These are phyloP conservation scores for Tylopilus vinaceipallidus DNA, from an alignment of 768 basidiomycete species.

Conservation along the genomic window DNA sequence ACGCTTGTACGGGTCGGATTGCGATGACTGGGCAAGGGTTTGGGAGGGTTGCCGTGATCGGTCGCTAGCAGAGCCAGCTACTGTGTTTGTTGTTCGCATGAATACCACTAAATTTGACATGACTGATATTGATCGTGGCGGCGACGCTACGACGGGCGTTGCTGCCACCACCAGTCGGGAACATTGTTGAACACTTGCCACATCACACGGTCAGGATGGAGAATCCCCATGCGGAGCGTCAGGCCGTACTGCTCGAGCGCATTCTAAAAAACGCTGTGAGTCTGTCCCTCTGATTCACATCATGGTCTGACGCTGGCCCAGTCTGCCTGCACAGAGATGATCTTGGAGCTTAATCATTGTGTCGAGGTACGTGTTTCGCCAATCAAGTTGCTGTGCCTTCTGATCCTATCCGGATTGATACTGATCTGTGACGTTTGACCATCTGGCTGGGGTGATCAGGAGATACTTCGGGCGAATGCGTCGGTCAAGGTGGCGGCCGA, in stretches of 20 bases:
- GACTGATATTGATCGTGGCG: conserved; percentile 1
- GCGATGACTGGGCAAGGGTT: conserved; percentile 9
- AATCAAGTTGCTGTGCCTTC: background rate
- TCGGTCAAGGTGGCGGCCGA: conserved; percentile 80
- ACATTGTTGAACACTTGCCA: background rate
- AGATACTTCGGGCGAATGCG: conserved; percentile 75
- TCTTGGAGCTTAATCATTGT: conserved; percentile 85
- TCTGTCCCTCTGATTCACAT: conserved; percentile 3
- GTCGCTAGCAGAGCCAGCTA: background rate
- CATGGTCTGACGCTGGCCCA: conserved; percentile 27
- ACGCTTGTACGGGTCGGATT: no score
- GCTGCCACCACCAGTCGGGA: background rate
- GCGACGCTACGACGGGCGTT: no score
- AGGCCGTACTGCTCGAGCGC: conserved; percentile 85
- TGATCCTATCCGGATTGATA: background rate
- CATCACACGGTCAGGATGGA: conserved; percentile 56
- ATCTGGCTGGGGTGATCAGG: conserved; percentile 52
- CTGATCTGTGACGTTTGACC: no score
- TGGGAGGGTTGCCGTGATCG: conserved; percentile 15
- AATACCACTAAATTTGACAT: background rate
- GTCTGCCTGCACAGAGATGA: conserved; percentile 93
- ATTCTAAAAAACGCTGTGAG: conserved; percentile 87
- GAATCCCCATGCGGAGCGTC: conserved; percentile 92
- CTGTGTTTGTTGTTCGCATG: background rate
- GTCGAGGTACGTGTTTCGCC: conserved; percentile 56